phyloP scores from a whole-genome alignment of 2,329 filamentous ascomycete species.

The Epichloe festucae region DNA sequence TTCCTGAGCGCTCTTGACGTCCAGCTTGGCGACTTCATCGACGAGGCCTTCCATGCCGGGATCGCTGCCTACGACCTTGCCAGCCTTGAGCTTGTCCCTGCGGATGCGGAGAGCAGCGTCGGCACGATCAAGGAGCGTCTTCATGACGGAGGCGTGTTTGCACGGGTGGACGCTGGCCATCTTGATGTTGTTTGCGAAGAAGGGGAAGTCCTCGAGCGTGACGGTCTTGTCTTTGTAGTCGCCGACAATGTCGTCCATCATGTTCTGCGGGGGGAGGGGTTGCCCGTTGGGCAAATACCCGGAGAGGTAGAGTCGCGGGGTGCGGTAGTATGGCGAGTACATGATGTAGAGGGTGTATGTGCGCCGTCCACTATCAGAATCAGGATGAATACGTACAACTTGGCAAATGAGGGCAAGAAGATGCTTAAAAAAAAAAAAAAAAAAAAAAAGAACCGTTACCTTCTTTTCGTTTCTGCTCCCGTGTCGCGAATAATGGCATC shows the following conservation, averaged over 20 bases:
- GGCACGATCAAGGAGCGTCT: constrained; percentile 86
- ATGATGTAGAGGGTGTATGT: constrained; percentile 99
- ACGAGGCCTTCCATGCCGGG: constrained; percentile 74
- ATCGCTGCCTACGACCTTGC: constrained; percentile 33
- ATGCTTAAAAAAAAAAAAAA: neutral
- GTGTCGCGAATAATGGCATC: constrained; percentile 88
- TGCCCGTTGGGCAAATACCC: constrained; percentile 73
- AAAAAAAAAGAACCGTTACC: constrained; percentile 20
- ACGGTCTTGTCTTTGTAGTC: constrained; percentile 99
- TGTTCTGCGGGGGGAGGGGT: constrained; percentile 61
- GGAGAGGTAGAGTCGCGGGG: constrained; percentile 86
- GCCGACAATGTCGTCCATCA: constrained; percentile 95
- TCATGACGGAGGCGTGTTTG: constrained; percentile 97
- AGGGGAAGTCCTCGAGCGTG: constrained; percentile 93
- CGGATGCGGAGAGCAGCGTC: constrained; percentile 86
- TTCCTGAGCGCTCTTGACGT: constrained; percentile 39
- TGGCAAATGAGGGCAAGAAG: neutral
- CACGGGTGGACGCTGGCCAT: constrained; percentile 96
- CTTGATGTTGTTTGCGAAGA: constrained; percentile 82
- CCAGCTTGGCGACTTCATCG: constrained; percentile 60
- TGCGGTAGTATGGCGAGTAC: constrained; percentile 94
- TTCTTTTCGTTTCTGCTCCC: constrained; percentile 31
- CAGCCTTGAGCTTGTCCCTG: constrained; percentile 61
- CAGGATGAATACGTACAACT: neutral
- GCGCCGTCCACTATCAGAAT: constrained; percentile 55